These are phyloP conservation scores for Ceratocystis smalleyi DNA, from an alignment of 2,329 filamentous ascomycete species.

Conservation along the genomic window DNA sequence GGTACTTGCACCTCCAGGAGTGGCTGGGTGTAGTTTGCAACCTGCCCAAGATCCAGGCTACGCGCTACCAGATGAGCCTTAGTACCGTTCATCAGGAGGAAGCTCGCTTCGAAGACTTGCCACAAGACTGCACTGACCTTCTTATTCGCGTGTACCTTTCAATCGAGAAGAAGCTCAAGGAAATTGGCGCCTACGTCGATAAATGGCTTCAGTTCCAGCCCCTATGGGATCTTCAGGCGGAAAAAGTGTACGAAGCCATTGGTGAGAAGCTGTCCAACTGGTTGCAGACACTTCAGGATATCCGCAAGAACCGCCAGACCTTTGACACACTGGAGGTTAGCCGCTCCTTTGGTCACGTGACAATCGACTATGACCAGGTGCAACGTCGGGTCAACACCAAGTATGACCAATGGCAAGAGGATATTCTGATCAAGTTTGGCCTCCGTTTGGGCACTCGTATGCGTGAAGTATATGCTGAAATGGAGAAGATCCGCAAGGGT, in stretches of 20 bases:
- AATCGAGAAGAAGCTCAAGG: slow-evolving; percentile 66
- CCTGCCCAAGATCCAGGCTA: slow-evolving; percentile 83
- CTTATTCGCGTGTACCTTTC: slow-evolving; percentile 67
- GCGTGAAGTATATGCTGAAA: slow-evolving; percentile 80
- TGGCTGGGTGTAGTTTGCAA: slow-evolving; percentile 92
- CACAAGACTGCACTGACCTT: slow-evolving; percentile 64
- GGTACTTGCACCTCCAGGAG: slow-evolving; percentile 81
- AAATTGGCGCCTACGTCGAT: slow-evolving; percentile 75
- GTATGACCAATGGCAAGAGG: slow-evolving; percentile 98
- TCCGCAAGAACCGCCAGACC: slow-evolving; percentile 83
- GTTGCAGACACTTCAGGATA: slow-evolving; percentile 92
- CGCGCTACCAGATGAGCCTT: slow-evolving; percentile 80
- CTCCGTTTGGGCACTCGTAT: slow-evolving; percentile 75
- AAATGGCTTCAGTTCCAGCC: slow-evolving; percentile 99
- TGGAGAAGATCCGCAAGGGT: slow-evolving; percentile 78
- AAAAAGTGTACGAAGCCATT: slow-evolving; percentile 83
- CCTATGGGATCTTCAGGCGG: slow-evolving; percentile 90
- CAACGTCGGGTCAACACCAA: slow-evolving; percentile 98
- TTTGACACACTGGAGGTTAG: slow-evolving; percentile 96
- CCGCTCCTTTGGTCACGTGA: slow-evolving; percentile 81
- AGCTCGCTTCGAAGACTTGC: slow-evolving; percentile 67
- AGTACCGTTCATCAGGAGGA: slow-evolving; percentile 50
- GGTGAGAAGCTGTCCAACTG: slow-evolving; percentile 84
- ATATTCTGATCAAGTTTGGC: slow-evolving; percentile 88
- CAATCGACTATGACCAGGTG: slow-evolving; percentile 95